A percentile compares a stretch with the other conserved stretches of the same genome.
Evolutionary conservation across 2,329 filamentous ascomycete species (phyloP).

Genomic region (Alternaria sp.): DNA sequence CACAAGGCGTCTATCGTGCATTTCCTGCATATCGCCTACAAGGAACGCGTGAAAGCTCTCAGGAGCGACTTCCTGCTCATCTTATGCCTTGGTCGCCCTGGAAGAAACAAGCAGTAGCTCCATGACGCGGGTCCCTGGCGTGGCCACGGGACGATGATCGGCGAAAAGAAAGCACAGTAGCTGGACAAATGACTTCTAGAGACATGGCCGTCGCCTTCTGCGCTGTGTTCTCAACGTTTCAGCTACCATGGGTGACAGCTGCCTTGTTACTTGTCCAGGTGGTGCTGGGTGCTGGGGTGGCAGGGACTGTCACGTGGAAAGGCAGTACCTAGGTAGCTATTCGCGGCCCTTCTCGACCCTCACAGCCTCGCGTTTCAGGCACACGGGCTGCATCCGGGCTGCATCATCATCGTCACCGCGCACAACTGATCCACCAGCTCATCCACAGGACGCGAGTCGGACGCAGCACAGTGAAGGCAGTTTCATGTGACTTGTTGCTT

Average conservation of each 20-base stretch:
- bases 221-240: not conserved
- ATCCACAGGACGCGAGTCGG: constrained; percentile 1
- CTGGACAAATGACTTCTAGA: not conserved
- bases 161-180: not conserved
- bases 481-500: constrained; percentile 4
- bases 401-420: constrained; percentile 5
- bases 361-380: constrained; percentile 22
- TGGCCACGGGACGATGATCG: not conserved
- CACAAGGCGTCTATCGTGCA: not conserved
- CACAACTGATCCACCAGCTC: constrained; percentile 1
- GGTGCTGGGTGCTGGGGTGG: not conserved
- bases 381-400: not conserved
- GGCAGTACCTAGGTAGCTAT: not conserved
- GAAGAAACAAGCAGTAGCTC: not conserved
- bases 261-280: not conserved
- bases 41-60: not conserved
- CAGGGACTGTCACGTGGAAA: constrained; percentile 20
- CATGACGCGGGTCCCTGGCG: not conserved
- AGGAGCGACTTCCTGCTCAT: not conserved
- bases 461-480: not conserved
- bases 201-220: not conserved
- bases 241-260: not conserved
- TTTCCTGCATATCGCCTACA: not conserved
- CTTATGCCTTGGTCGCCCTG: not conserved
- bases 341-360: constrained; percentile 5